Conservation (phyloP, 495 filamentous ascomycete species). For the Lasiosphaeriaceae sp. region DNA sequence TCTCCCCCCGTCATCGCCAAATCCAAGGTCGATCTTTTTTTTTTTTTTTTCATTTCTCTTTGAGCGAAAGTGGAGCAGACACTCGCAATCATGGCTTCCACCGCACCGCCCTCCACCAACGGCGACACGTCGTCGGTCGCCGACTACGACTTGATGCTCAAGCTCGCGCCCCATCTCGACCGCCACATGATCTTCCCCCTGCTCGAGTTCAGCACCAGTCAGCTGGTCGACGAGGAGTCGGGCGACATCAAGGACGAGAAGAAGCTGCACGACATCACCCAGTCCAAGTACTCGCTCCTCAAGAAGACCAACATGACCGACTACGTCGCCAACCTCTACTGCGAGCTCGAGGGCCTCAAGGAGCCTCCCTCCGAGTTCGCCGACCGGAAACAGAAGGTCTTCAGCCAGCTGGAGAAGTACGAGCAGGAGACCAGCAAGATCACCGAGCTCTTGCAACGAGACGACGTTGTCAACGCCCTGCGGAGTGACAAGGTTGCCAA, state of each 20-base stretch:
- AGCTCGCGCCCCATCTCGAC: slow-evolving; percentile 88
- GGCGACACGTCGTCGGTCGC: slow-evolving; percentile 49
- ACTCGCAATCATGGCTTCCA: slow-evolving; percentile 25
- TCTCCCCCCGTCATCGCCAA: background rate
- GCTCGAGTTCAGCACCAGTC: slow-evolving; percentile 70
- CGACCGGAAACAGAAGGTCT: slow-evolving; percentile 82
- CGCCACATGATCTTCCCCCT: slow-evolving; percentile 93
- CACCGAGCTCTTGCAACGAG: slow-evolving; percentile 73
- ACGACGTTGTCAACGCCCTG: slow-evolving; percentile 82
- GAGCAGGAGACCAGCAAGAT: slow-evolving; percentile 84
- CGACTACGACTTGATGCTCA: slow-evolving; percentile 78
- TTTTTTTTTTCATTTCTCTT: background rate
- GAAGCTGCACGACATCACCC: slow-evolving; percentile 63
- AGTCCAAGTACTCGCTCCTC: slow-evolving; percentile 84
- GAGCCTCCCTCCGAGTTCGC: slow-evolving; percentile 78
- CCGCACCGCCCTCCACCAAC: slow-evolving; percentile 41
- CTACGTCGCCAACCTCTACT: slow-evolving; percentile 85
- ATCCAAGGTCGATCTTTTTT: background rate
- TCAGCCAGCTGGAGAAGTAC: slow-evolving; percentile 72
- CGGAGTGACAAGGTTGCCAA: slow-evolving; percentile 96
- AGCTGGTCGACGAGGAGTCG: slow-evolving; percentile 50
- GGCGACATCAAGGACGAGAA: slow-evolving; percentile 51
- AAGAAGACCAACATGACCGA: slow-evolving; percentile 98
- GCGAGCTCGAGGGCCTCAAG: slow-evolving; percentile 75
- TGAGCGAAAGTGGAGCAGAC: background rate